Percentiles rank a stretch among this genome's conserved stretches.
These are phyloP conservation scores for Herpotrichia juniperi DNA, from an alignment of 2,329 filamentous ascomycete genomes.

Conservation along the genomic window DNA sequence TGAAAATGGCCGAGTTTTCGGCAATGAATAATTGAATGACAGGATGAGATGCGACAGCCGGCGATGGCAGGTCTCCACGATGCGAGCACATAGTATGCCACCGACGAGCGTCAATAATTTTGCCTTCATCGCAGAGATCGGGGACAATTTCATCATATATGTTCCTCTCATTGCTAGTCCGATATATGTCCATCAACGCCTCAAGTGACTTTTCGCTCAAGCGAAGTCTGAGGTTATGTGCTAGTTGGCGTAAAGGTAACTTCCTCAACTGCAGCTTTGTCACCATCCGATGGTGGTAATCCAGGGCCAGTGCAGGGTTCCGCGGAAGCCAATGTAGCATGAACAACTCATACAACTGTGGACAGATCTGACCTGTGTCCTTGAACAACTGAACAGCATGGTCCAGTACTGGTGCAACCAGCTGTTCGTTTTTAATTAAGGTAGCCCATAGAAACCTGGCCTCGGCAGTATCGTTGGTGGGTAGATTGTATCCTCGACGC, in stretches of 20 bases:
- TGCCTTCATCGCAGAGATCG: conserved; percentile 31
- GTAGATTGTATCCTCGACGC: conserved; percentile 45
- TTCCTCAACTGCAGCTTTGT: conserved; percentile 27
- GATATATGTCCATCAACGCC: conserved; percentile 46
- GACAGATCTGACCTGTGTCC: conserved; percentile 40
- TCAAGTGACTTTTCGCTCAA: conserved; percentile 27
- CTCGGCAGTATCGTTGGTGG: conserved; percentile 42
- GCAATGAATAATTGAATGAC: conserved; percentile 36
- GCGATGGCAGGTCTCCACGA: conserved; percentile 46
- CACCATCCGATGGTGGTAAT: conserved; percentile 33
- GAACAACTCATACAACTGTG: conserved; percentile 51
- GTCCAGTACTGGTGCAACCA: conserved; percentile 45
- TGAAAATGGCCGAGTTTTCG: conserved; percentile 20
- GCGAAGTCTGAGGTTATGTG: conserved; percentile 8
- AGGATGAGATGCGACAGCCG: conserved; percentile 34
- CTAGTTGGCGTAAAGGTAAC: conserved; percentile 31
- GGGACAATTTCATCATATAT: conserved; percentile 52
- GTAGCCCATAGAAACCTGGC: conserved; percentile 54
- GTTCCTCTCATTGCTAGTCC: conserved; percentile 39
- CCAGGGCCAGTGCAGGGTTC: conserved; percentile 20
- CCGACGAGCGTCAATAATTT: conserved; percentile 31
- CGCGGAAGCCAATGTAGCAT: conserved; percentile 48
- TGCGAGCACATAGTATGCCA: conserved; percentile 50
- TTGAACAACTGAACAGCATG: conserved; percentile 51
- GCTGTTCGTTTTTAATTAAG: conserved; percentile 46